phyloP scores from a whole-genome alignment of 2,329 filamentous ascomycete species.

The Ascochyta lentis region DNA sequence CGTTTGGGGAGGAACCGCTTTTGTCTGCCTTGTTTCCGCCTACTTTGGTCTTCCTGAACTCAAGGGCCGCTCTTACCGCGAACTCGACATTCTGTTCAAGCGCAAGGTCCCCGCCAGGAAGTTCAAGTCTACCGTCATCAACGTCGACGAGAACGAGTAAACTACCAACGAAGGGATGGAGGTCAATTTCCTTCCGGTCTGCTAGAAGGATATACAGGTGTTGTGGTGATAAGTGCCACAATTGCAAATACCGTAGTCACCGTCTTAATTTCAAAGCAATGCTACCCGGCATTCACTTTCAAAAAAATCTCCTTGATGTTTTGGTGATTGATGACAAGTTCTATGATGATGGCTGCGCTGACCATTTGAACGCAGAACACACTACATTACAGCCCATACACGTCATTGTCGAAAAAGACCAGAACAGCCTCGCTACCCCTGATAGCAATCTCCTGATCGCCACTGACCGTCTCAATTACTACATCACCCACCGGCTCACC shows the following conservation, averaged over 20 bases:
- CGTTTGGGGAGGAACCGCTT: constrained; percentile 52
- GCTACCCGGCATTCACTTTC: too few relatives aligned
- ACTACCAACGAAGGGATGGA: constrained; percentile 1
- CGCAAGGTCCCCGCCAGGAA: constrained; percentile 60
- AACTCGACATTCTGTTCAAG: constrained; percentile 56
- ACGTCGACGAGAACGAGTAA: constrained; percentile 69
- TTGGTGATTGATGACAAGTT: too few relatives aligned
- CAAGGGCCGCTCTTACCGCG: constrained; percentile 55
- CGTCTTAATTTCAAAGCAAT: too few relatives aligned
- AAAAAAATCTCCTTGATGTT: too few relatives aligned
- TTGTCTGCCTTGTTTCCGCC: constrained; percentile 60
- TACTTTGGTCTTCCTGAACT: constrained; percentile 63
- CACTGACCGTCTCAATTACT: constrained; percentile 6
- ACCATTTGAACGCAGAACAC: too few relatives aligned
- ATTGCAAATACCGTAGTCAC: too few relatives aligned
- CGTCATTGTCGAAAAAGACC: constrained; percentile 9
- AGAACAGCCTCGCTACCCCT: constrained; percentile 16
- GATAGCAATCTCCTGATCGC: background rate
- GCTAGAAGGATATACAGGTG: too few relatives aligned
- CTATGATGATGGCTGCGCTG: too few relatives aligned
- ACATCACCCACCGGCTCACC: constrained; percentile 9
- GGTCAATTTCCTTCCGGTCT: too few relatives aligned
- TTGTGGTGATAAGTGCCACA: too few relatives aligned
- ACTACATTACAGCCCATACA: constrained; percentile 1
- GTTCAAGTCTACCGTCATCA: constrained; percentile 62